A percentile compares a stretch with the other conserved stretches of the same genome.
phyloP scores from a whole-genome alignment of 176 grass and related monocot genomes.

The Aegilops umbellulata region DNA sequence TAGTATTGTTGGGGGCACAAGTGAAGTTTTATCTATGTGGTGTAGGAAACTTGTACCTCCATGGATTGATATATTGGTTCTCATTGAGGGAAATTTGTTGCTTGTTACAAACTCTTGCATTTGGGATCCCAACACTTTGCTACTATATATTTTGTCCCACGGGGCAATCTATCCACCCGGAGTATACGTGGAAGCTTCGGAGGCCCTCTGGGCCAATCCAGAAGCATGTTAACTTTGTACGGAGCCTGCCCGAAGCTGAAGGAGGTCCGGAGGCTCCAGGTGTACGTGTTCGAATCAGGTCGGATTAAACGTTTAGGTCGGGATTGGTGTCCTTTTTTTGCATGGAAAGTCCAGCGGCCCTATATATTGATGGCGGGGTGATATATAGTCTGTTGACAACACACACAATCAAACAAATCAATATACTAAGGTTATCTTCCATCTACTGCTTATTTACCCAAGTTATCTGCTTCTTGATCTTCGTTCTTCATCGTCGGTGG shows the following conservation, averaged over 20 bases:
- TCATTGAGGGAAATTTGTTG: too few species aligned
- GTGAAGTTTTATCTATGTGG: too few species aligned
- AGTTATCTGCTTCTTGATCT: not conserved
- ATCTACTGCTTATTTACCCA: not conserved
- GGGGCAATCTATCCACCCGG: not conserved
- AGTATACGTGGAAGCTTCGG: not conserved
- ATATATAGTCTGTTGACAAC: not conserved
- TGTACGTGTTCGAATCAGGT: not conserved
- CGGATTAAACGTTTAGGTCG: too few species aligned
- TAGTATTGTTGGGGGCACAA: too few species aligned
- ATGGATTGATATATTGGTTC: too few species aligned
- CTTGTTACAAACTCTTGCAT: too few species aligned
- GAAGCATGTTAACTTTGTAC: not conserved
- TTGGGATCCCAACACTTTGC: too few species aligned
- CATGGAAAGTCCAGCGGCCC: not conserved
- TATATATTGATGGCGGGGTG: too few species aligned
- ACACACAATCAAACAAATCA: too few species aligned
- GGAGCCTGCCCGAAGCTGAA: not conserved
- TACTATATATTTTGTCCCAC: too few species aligned
- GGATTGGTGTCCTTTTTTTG: not conserved
- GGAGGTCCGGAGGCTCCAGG: not conserved
- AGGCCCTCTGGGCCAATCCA: not conserved
- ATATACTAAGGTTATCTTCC: too few species aligned
- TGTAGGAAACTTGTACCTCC: too few species aligned
- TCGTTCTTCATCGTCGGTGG: not conserved